Conservation (phyloP, 805 yeast genomes). For the Nakazawaea anatomiae region DNA sequence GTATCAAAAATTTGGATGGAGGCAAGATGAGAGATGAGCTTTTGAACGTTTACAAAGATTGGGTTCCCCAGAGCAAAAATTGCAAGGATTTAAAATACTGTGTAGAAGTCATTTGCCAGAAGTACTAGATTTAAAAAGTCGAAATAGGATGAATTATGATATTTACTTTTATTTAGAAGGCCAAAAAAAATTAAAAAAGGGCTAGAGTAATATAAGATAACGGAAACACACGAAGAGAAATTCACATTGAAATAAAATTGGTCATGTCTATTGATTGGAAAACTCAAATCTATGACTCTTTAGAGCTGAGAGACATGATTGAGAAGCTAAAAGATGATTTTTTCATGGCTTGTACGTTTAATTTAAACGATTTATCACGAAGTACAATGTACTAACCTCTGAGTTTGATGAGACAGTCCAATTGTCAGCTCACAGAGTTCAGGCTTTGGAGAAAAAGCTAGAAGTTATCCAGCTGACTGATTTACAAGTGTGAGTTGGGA, state of each 20-base stretch:
- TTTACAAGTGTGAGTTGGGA: conserved; percentile 8
- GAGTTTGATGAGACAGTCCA: not conserved
- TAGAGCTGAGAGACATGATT: conserved; percentile 3
- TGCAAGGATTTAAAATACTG: conserved; percentile 72
- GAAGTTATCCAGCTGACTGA: conserved; percentile 6
- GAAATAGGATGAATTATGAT: not conserved
- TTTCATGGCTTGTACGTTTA: conserved; percentile 6
- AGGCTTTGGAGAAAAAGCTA: not conserved
- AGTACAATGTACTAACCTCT: not conserved
- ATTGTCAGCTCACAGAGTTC: conserved; percentile 2
- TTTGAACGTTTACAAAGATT: conserved; percentile 59
- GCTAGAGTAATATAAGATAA: not conserved
- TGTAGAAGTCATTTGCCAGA: conserved; percentile 21
- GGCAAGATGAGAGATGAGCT: conserved; percentile 32
- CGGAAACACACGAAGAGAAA: not conserved
- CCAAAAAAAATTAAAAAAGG: not conserved
- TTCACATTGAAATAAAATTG: not conserved
- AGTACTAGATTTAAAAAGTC: not conserved
- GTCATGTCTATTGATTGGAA: conserved; percentile 6
- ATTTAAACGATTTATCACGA: not conserved
- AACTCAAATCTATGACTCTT: not conserved
- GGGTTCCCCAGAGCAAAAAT: conserved; percentile 81
- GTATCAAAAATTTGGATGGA: conserved; percentile 43
- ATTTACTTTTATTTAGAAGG: not conserved
- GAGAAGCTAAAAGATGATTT: conserved; percentile 4